A percentile compares a stretch with the other conserved stretches of the same genome.
Evolutionary conservation across 1,284 basidiomycete species (phyloP).

Genomic region (Gastroboletus turbinatus): DNA sequence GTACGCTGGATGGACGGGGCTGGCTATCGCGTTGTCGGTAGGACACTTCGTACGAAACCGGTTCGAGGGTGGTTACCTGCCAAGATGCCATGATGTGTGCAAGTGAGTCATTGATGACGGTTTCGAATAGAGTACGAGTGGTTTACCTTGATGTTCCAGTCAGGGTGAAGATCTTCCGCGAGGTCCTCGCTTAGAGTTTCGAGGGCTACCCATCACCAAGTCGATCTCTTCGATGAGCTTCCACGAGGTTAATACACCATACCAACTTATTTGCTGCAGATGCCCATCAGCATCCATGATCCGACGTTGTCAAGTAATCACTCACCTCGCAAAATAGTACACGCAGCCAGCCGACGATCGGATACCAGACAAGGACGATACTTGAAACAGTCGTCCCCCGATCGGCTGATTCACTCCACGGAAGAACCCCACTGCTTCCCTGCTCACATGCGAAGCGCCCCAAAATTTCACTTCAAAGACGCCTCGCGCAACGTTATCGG

Average conservation of each 20-base stretch:
- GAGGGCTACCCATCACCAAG: constrained; percentile 15
- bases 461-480: constrained; percentile 40
- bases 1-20: constrained; percentile 22
- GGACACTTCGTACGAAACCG: constrained; percentile 19
- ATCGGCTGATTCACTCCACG: too few species aligned
- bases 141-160: constrained; percentile 26
- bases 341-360: neutral
- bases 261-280: constrained; percentile 24
- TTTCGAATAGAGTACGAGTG: constrained; percentile 5
- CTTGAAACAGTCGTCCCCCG: constrained; percentile 26
- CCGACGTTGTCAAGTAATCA: too few species aligned
- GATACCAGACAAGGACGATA: constrained; percentile 22
- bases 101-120: neutral
- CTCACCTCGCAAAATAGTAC: constrained; percentile 25
- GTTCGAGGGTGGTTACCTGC: constrained; percentile 25
- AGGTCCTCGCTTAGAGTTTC: constrained; percentile 21
- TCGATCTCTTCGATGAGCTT: neutral
- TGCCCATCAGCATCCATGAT: neutral
- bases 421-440: constrained; percentile 24
- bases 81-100: too few species aligned
- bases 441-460: constrained; percentile 33
- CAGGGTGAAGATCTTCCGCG: constrained; percentile 17
- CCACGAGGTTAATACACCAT: neutral
- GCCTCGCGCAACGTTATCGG: constrained; percentile 23
- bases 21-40: neutral